Evolutionary conservation across 1,284 basidiomycete genomes (phyloP).

Genomic region (Ganoderma lucidum): DNA sequence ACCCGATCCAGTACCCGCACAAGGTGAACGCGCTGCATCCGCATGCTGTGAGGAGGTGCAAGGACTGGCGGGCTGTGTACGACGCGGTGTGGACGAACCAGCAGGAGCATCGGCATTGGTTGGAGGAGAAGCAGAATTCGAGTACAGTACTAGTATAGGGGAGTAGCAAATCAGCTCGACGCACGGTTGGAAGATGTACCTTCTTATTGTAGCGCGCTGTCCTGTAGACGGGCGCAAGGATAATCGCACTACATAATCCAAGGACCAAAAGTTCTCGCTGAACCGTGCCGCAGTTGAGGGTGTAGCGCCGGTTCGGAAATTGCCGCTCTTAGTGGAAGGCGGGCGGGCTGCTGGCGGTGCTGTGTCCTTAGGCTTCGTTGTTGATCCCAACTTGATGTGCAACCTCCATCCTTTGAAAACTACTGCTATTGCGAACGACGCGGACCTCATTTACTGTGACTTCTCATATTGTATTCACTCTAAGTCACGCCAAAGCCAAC

Average conservation of each 20-base stretch:
- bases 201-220: not conserved
- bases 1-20: slow-evolving; percentile 24
- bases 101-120: slow-evolving; percentile 5
- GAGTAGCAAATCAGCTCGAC: not conserved
- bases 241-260: no score
- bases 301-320: not conserved
- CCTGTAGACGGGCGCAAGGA: not conserved
- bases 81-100: slow-evolving; percentile 29
- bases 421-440: no score
- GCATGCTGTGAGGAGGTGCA: slow-evolving; percentile 22
- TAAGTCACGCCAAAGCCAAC: not conserved
- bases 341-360: no score
- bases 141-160: no score
- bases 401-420: not conserved
- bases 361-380: not conserved
- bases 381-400: not conserved
- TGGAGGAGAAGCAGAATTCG: not conserved
- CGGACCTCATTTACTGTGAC: no score
- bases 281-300: not conserved
- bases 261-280: not conserved
- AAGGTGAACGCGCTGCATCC: slow-evolving; percentile 17
- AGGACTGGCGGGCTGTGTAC: slow-evolving; percentile 31
- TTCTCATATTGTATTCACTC: not conserved
- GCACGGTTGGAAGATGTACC: not conserved
- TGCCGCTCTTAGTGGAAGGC: not conserved